Conservation (phyloP, 1,284 basidiomycete species). For the Amylostereum areolatum region DNA sequence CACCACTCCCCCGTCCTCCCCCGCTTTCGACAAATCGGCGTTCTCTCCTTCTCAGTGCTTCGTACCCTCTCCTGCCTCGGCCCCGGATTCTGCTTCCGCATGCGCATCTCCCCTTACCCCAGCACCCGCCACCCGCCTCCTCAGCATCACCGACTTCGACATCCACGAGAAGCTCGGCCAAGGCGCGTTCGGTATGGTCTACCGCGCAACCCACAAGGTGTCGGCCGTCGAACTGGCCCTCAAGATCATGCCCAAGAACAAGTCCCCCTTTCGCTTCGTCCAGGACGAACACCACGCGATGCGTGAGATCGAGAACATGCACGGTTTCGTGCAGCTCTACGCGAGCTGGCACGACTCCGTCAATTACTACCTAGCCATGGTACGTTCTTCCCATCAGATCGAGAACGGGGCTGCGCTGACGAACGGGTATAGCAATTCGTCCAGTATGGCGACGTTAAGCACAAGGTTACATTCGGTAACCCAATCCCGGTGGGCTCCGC, state of each 20-base stretch:
- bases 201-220: conserved; percentile 94
- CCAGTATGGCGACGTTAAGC: conserved; percentile 90
- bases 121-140: too few relatives aligned
- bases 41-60: too few relatives aligned
- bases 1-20: too few relatives aligned
- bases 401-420: conserved; percentile 82
- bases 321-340: conserved; percentile 97
- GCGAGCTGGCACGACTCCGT: conserved; percentile 99
- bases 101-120: too few relatives aligned
- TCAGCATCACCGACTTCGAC: conserved; percentile 91
- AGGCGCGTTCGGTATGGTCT: conserved; percentile 97
- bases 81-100: too few relatives aligned
- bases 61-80: too few relatives aligned
- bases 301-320: conserved; percentile 99
- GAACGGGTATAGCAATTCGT: conserved; percentile 97
- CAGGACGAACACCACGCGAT: conserved; percentile 90
- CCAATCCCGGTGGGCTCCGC: conserved; percentile 94
- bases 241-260: conserved; percentile 85
- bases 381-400: conserved; percentile 96
- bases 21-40: too few relatives aligned
- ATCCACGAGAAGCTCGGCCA: conserved; percentile 99
- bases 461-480: conserved; percentile 91
- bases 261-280: too few relatives aligned
- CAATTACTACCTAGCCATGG: conserved; percentile 98
- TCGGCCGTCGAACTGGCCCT: conserved; percentile 99